Evolutionary conservation across 176 grass and related monocot species (phyloP).

Genomic region (Coix lacrymajobi): DNA sequence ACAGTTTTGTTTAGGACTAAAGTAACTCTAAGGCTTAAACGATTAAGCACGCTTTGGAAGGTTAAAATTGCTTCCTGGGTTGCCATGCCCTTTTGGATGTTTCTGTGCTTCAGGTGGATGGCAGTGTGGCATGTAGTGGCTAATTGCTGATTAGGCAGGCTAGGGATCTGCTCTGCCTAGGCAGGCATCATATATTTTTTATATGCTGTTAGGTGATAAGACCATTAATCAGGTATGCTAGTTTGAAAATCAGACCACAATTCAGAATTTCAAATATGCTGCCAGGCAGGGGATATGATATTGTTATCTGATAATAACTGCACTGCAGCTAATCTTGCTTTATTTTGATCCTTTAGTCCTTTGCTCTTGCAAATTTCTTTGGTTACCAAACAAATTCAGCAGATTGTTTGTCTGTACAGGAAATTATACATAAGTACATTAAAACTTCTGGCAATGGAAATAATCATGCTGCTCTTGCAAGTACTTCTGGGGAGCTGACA

Average conservation of each 20-base stretch:
- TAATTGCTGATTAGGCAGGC: background rate
- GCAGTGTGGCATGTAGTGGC: background rate
- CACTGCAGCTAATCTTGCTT: background rate
- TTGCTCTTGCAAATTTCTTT: slow-evolving; percentile 4
- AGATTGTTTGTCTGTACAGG: slow-evolving; percentile 45
- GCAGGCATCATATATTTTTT: background rate
- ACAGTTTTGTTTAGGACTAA: background rate
- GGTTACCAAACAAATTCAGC: slow-evolving; percentile 11
- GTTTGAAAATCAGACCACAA: background rate
- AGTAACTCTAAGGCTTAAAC: background rate
- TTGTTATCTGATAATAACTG: background rate
- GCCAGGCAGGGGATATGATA: background rate
- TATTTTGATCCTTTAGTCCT: background rate
- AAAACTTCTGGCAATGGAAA: slow-evolving; percentile 76
- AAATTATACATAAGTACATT: slow-evolving; percentile 81
- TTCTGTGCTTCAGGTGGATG: background rate
- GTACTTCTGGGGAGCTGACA: slow-evolving; percentile 70
- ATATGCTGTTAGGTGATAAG: background rate
- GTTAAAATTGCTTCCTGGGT: background rate
- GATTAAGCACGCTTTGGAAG: background rate
- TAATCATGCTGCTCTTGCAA: slow-evolving; percentile 81
- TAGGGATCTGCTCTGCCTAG: background rate
- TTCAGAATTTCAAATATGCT: background rate
- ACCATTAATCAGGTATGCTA: background rate
- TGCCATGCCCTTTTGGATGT: background rate